phyloP scores from a whole-genome alignment of 163 green algal genomes.

The Chloroidium sp. region DNA sequence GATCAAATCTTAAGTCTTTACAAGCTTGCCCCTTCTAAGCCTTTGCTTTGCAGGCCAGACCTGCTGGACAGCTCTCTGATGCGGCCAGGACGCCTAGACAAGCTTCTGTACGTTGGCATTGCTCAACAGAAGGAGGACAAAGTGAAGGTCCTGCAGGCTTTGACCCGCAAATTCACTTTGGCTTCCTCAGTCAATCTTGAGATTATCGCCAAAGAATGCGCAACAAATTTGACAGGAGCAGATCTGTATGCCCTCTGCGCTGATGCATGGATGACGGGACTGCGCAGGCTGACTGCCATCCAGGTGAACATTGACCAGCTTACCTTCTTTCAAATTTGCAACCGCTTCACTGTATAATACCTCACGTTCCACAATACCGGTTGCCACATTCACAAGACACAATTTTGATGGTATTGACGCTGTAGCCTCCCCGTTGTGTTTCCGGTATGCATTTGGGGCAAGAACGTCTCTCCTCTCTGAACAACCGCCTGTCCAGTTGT shows the following conservation, averaged over 20 bases:
- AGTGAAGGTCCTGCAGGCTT: conserved; percentile 64
- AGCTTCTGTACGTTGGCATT: conserved; percentile 80
- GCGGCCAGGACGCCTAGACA: conserved; percentile 75
- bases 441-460: too few species aligned
- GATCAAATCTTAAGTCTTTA: too few species aligned
- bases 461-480: too few species aligned
- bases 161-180: conserved; percentile 84
- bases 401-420: too few species aligned
- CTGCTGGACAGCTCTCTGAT: conserved; percentile 75
- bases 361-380: too few species aligned
- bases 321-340: too few species aligned
- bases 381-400: too few species aligned
- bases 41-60: conserved; percentile 17
- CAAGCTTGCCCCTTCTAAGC: too few species aligned
- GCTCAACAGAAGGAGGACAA: conserved; percentile 26
- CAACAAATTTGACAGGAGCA: conserved; percentile 67
- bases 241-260: conserved; percentile 91
- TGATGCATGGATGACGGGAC: conserved; percentile 83
- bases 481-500: too few species aligned
- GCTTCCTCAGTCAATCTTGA: conserved; percentile 57
- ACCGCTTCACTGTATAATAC: too few species aligned
- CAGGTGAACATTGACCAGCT: neutral
- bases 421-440: too few species aligned
- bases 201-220: conserved; percentile 39
- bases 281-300: conserved; percentile 15